Conservation (phyloP, 106 monocot species). For the Cymbidium sinense region DNA sequence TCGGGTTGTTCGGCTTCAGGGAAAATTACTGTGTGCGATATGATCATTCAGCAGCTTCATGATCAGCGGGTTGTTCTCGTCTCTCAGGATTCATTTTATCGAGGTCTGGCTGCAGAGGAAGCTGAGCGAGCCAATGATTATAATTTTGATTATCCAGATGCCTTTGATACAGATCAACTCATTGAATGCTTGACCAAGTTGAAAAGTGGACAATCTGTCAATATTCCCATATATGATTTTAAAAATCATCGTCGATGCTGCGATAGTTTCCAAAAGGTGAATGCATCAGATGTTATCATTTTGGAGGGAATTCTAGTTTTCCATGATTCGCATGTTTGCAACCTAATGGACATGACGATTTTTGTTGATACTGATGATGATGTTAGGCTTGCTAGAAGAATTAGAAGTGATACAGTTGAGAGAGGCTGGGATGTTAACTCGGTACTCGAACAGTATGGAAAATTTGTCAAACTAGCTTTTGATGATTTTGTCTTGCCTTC, state of each 20-base stretch:
- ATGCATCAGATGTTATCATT: constrained; percentile 98
- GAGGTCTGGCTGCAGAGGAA: constrained; percentile 28
- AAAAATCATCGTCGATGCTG: constrained; percentile 77
- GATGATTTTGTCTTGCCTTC: constrained; percentile 93
- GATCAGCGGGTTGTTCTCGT: too few relatives aligned
- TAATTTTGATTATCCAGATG: constrained; percentile 41
- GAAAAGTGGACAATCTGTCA: constrained; percentile 67
- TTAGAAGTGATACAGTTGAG: constrained; percentile 69
- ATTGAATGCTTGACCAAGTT: constrained; percentile 80
- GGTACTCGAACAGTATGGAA: constrained; percentile 39
- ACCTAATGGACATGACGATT: constrained; percentile 98
- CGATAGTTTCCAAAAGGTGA: constrained; percentile 88
- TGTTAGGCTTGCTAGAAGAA: constrained; percentile 71
- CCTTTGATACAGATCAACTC: constrained; percentile 97
- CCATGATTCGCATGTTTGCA: constrained; percentile 79
- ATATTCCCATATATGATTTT: constrained; percentile 97
- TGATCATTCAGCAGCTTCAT: too few relatives aligned
- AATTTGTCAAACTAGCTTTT: background rate
- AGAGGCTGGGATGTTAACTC: constrained; percentile 77
- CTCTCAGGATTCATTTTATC: constrained; percentile 31
- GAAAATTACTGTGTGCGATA: too few relatives aligned
- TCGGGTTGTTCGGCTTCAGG: too few relatives aligned
- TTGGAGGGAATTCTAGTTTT: constrained; percentile 98
- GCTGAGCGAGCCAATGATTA: constrained; percentile 27
- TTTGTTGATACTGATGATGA: constrained; percentile 93